Evolutionary conservation across 768 basidiomycete species (phyloP).

Genomic region (Leccinum olivaceopallidum): DNA sequence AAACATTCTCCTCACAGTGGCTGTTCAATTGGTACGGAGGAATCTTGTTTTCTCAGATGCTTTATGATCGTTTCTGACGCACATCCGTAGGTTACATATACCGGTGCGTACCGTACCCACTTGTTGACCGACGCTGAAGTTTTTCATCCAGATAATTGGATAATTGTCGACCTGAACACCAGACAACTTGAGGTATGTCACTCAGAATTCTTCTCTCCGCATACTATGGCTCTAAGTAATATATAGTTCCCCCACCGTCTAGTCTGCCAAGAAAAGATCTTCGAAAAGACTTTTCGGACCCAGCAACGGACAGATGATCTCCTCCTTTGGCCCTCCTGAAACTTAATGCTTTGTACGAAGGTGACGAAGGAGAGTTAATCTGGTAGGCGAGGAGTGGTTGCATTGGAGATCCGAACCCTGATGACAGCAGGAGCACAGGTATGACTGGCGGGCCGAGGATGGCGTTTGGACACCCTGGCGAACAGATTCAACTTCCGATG

Average conservation of each 20-base stretch:
- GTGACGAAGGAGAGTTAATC: constrained; percentile 18
- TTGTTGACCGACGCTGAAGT: too few relatives aligned
- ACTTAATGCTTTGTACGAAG: constrained; percentile 13
- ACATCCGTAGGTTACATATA: too few relatives aligned
- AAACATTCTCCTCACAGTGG: too few relatives aligned
- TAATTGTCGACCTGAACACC: neutral
- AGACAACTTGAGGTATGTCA: neutral
- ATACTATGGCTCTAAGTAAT: neutral
- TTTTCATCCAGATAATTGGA: too few relatives aligned
- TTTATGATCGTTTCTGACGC: too few relatives aligned
- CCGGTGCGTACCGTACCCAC: too few relatives aligned
- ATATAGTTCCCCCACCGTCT: neutral
- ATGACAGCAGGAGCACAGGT: constrained; percentile 17
- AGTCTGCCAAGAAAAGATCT: neutral
- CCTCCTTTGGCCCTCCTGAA: neutral
- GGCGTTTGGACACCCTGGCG: neutral
- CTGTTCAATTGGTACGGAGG: too few relatives aligned
- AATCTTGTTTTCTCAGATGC: too few relatives aligned
- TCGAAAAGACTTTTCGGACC: neutral
- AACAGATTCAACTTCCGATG: neutral
- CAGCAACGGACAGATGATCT: constrained; percentile 13
- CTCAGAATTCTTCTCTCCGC: neutral
- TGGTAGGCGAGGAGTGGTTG: neutral
- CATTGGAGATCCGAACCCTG: constrained; percentile 3
- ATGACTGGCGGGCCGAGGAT: neutral